Evolutionary conservation across 2,329 filamentous ascomycete genomes (phyloP), one percentile per base, ranked within the genome.

Genomic region (Aspergillus sp.): DNA sequence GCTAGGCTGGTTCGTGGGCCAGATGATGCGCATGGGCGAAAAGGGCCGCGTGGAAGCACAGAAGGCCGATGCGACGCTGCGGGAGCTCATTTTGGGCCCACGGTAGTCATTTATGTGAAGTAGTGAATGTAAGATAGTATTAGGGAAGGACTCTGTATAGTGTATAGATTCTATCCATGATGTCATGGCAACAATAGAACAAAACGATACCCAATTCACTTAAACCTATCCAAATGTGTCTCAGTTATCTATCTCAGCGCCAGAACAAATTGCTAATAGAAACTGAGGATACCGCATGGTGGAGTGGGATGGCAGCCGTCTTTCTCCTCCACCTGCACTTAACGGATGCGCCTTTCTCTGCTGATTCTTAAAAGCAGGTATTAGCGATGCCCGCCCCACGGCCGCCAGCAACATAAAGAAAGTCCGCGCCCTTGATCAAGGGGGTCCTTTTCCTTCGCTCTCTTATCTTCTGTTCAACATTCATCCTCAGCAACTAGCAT

Each of bases 1-100:
- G 71, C 70, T 88, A 6, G 86, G 85, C 65, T 90, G 83, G 77
- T 83, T 90, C 64, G 82, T 90, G 14, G 87, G 87, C 11, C 84
- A 88, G 70, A 88, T 90, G 83, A 86, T 89, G 74, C 78, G 83
- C 45, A 74, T 76, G 59, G 84, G 84, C 27, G 79, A 81, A 27
- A 83, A 85, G 58, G 86, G 86, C 1, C 83, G 83, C 1, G 81
- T 89, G 6, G 85, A 89, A 70, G 83, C 87, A 4, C 77, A 78
- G 56, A 80, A 80, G 65, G 86, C 86, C 9, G 82, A 83, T 68
- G 73, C 75, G 57, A 76, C 84, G 11, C 69, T 89, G 35, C 76
- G 77, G 56, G 75, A 79, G 65, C 64, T 85, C 44, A 73, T 86
- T 49, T 61, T 75, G 49, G 53, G 53, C 15, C 45, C 27, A 35